Evolutionary conservation across 78 protist species (phyloP).

Genomic region (Dictyostelium purpureum): DNA sequence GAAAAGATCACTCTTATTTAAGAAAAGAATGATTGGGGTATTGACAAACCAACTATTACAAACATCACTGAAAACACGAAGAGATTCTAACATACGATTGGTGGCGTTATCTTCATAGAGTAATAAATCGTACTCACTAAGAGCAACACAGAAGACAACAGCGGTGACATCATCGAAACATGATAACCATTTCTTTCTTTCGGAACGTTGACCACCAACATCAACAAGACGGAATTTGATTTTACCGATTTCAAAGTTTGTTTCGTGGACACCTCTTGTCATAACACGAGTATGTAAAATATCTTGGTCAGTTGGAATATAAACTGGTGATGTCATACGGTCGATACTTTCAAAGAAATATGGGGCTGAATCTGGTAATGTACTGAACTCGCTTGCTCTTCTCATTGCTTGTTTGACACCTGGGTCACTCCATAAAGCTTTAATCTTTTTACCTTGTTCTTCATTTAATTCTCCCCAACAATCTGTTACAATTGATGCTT

Average conservation of each 20-base stretch:
- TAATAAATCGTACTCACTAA: conserved; percentile 80
- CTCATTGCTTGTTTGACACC: conserved; percentile 84
- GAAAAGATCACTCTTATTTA: conserved; percentile 90
- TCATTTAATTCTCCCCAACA: conserved; percentile 55
- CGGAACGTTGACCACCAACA: conserved; percentile 95
- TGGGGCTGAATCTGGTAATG: conserved; percentile 77
- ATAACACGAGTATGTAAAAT: conserved; percentile 84
- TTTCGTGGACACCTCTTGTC: conserved; percentile 88
- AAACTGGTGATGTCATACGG: conserved; percentile 73
- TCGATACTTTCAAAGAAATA: conserved; percentile 81
- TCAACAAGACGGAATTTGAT: conserved; percentile 86
- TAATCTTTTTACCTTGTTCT: conserved; percentile 64
- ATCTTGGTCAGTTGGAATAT: conserved; percentile 86
- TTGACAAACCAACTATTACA: conserved; percentile 88
- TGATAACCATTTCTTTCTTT: conserved; percentile 94
- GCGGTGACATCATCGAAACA: conserved; percentile 93
- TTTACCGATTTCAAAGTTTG: conserved; percentile 81
- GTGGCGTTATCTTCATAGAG: conserved; percentile 84
- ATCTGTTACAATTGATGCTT: conserved; percentile 44
- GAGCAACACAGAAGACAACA: conserved; percentile 84
- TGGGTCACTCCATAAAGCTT: conserved; percentile 88
- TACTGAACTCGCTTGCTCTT: conserved; percentile 84
- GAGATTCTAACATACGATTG: conserved; percentile 85
- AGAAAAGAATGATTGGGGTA: conserved; percentile 83
- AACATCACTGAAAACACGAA: conserved; percentile 84